Evolutionary conservation across 1,284 basidiomycete species (phyloP), one percentile per base, ranked within the genome.

Genomic region (Mycena citricolor): DNA sequence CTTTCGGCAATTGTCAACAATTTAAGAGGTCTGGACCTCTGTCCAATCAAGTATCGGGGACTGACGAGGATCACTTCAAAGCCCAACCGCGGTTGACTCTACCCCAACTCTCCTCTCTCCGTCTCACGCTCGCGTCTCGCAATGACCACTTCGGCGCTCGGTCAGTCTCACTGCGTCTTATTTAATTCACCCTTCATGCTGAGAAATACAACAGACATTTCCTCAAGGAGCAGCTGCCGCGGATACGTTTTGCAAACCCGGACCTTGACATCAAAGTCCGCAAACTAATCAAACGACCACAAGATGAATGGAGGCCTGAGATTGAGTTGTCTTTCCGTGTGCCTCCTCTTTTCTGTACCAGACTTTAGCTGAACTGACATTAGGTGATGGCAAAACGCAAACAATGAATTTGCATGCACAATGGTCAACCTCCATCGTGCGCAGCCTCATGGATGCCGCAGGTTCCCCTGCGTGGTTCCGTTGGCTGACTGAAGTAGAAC

Each of bases 91-190:
- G 67, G 39, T 78, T 85, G n/a, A 60, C 68, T 1, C 63, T 89
- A 2, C 56, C 64, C 0, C 67, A 66, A 7, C 63, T 88, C 26
- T 76, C 73, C 42, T 63, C 66, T 7, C 58, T 88, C 16, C 76
- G 68, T 46, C 63, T 88, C 23, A 77, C 76, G 1, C 69, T 79
- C 32, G 83, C 83, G 1, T 65, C 67, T 28, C 68, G 70, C 51
- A 86, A 87, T 58, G 82, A 86, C 60, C 83, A 88, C 59, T 86
- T 81, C 57, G 86, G 84, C 53, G 83, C 85, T 19, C 72, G 82
- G 71, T 75, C 38, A 41, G 65, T 61, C 19, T 32, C 31, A 14
- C 14, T 11, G 23, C 22, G 24, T 41, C 21, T 2, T 11, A 32
- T 8, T 34, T 28, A 25, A 47, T 19, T 14, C 36, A 22, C 31